These are phyloP conservation scores for Candida mesenterica DNA, from an alignment of 1,139 yeast species.

Conservation along the genomic window DNA sequence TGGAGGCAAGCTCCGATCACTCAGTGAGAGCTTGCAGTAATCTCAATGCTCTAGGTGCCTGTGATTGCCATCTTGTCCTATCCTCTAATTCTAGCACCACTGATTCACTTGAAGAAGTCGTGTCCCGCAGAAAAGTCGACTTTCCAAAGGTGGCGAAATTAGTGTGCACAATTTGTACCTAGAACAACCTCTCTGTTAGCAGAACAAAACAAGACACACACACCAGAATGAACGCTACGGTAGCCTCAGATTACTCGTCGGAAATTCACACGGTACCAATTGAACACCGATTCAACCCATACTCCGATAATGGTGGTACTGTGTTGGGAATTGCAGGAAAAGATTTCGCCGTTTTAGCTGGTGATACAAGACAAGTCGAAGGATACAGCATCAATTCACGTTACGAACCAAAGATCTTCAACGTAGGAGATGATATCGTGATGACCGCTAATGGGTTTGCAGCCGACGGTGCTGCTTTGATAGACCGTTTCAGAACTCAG, in stretches of 20 bases:
- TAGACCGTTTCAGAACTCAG: constrained; percentile 71
- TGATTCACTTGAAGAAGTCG: too few relatives aligned
- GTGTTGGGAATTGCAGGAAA: constrained; percentile 96
- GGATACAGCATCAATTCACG: constrained; percentile 94
- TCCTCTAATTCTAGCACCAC: too few relatives aligned
- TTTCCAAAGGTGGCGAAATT: constrained; percentile 1
- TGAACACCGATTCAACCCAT: constrained; percentile 94
- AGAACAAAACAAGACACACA: neutral
- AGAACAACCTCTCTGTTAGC: neutral
- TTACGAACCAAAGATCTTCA: constrained; percentile 85
- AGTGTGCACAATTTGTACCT: neutral
- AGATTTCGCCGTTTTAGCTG: constrained; percentile 95
- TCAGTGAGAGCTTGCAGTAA: too few relatives aligned
- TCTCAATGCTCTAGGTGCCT: too few relatives aligned
- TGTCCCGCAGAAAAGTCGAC: too few relatives aligned
- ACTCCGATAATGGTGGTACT: constrained; percentile 96
- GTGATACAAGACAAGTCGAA: constrained; percentile 94
- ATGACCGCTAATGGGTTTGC: constrained; percentile 95
- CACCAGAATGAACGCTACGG: constrained; percentile 32
- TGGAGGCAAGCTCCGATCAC: too few relatives aligned
- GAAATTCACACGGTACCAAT: constrained; percentile 62
- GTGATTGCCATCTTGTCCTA: too few relatives aligned
- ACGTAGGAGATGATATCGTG: constrained; percentile 84
- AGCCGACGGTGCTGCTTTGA: constrained; percentile 88
- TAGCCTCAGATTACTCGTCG: constrained; percentile 60